Evolutionary conservation across 139 green algal species (phyloP), one percentile per base, ranked within the genome.

Genomic region (Chlorella sp.): DNA sequence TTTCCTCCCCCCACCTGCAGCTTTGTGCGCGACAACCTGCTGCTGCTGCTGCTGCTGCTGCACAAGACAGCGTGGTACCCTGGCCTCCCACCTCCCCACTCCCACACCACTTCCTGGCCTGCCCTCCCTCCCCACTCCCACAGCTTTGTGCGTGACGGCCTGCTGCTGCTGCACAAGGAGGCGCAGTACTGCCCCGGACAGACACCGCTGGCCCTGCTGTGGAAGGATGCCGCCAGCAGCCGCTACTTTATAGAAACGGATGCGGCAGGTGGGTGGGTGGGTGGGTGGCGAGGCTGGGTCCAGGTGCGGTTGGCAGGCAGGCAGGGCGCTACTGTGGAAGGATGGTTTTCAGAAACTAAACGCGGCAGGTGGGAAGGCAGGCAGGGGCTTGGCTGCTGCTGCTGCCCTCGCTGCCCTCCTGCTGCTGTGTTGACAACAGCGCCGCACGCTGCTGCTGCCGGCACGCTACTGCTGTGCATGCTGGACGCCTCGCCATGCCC

Each of bases 171-270:
- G 24, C 96, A 98, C 88, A 94, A 91, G 42, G 94, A 98, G 81
- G 94, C 93, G 11, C 95, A 96, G 61, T 99, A 99, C 93, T 78
- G 24, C 11, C 86, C 93, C 0, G 96, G 94, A 1, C 37, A 84
- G 21, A 96, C 90, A 0, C 97, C 97, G 5, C 94, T 99, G 76
- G 94, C 94, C 11, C 91, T 99, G 68, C 80, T 97, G 78, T 99
- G 97, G 97, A 99, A 99, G 91, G 97, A 99, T 84, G 81, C 90
- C 0, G 81, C 81, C 0, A 98, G 96, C 93, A 97, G 92, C 88
- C 90, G 86, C 26, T 97, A 96, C 92, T 75, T 95, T 14, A 84
- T 97, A 16, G 96, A 97, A 79, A 97, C 95, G 1, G 95, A 96
- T 85, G 86, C 88, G 4, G 83, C 77, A 84, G 88, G 91, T 57